Base-by-base conservation (phyloP, 1,284 basidiomycete species). In the Ceratobasidium sp. region DNA sequence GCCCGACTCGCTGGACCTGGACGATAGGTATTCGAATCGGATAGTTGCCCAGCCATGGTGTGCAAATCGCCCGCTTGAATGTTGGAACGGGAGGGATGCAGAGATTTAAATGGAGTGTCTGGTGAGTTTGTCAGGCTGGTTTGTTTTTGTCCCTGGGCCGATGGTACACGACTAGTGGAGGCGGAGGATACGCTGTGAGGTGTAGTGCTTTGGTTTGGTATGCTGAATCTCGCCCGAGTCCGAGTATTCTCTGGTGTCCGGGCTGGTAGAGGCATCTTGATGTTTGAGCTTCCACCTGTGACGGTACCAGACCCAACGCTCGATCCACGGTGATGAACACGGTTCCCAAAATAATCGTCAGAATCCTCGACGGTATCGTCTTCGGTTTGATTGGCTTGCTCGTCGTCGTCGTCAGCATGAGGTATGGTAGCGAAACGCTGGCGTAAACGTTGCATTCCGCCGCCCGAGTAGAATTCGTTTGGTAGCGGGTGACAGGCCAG, bases 401-500 rank as follows among this genome's bases (percentile, higher is more conserved):
- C 55, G 56, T 73, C 43, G 72, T 69, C 55, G 6, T 68, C 50
- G 22, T 62, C 50, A 35, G 31, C 38, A 32, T 60, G 32, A 64
- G 67, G 57, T 80, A 78, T 13, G 80, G 80, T 31, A 47, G 80
- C 76, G 72, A 87, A 98, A 27, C 93, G 87, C 69, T 95, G 92
- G 29, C 96, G 87, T 2, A 99, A 85, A 69, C 91, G 85, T 76
- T 94, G 89, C 75, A 99, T 86, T 1, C 96, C 96, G 6, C 93
- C 93, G n/a, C 92, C 89, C 76, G 94, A 91, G 77, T 98, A 99
- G 80, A 99, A 99, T 0, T 87, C 87, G 27, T 87, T 80, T 0
- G 96, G 96, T 0, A 99, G 83, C 3, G 96, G 96, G 78, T 98
- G 94, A 72, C 94, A 96, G 13, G 97, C 96, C 71, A 98, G 89